Conservation (phyloP, 768 basidiomycete species). For the Multifurca ochricompacta region DNA sequence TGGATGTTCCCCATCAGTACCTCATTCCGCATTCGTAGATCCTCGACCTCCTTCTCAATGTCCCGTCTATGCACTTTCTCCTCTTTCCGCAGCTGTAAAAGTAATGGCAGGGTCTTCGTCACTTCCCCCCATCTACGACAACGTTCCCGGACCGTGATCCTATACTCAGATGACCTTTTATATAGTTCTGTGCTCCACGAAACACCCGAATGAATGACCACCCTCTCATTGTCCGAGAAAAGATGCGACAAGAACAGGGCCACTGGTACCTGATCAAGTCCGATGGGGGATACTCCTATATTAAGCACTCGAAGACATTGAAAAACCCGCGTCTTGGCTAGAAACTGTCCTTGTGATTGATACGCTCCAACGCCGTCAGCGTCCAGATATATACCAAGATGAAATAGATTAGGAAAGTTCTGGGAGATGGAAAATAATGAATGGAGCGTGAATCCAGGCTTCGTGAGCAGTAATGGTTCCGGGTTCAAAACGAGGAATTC, state of each 20-base stretch:
- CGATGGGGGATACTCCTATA: constrained; percentile 19
- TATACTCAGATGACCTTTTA: constrained; percentile 2
- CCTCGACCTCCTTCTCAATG: constrained; percentile 20
- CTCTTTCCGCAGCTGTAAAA: constrained; percentile 16
- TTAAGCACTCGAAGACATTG: constrained; percentile 7
- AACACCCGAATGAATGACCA: constrained; percentile 9
- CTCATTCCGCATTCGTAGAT: constrained; percentile 21
- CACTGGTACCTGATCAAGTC: constrained; percentile 13
- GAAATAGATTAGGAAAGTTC: constrained; percentile 13
- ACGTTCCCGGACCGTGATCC: not conserved
- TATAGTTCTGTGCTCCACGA: constrained; percentile 10
- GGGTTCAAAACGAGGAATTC: constrained; percentile 16
- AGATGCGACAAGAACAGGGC: constrained; percentile 19
- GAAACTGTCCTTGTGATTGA: not conserved
- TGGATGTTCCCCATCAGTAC: constrained; percentile 11
- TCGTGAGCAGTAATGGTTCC: constrained; percentile 15
- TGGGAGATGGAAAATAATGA: constrained; percentile 4
- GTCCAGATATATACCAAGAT: constrained; percentile 18
- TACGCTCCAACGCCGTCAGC: not conserved
- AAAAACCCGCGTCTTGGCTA: not conserved
- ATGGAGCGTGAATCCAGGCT: constrained; percentile 4
- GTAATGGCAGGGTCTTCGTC: constrained; percentile 15
- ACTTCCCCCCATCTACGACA: constrained; percentile 14
- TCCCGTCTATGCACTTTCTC: constrained; percentile 15
- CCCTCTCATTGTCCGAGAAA: constrained; percentile 8